phyloP scores from a whole-genome alignment of 2,329 filamentous ascomycete genomes.

The Fusarium avenaceum region DNA sequence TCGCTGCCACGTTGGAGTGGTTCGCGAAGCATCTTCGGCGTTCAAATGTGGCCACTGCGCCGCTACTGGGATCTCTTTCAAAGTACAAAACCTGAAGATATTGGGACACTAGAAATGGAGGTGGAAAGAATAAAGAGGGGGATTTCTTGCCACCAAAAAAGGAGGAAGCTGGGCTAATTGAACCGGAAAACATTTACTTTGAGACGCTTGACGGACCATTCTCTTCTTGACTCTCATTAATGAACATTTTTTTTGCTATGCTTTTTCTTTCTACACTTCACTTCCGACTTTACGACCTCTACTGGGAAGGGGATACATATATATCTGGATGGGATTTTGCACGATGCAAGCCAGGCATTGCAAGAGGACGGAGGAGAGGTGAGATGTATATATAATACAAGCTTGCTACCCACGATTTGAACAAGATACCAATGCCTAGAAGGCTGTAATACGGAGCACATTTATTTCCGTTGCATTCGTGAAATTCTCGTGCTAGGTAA shows the following conservation, averaged over 20 bases:
- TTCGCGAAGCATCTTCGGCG: slow-evolving; percentile 48
- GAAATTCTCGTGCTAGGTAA: neutral
- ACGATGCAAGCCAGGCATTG: slow-evolving; percentile 7
- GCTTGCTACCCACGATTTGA: slow-evolving; percentile 38
- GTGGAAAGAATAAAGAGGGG: slow-evolving; percentile 28
- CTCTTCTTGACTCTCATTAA: slow-evolving; percentile 44
- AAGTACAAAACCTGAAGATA: slow-evolving; percentile 35
- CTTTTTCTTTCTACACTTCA: slow-evolving; percentile 13
- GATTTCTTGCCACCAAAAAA: slow-evolving; percentile 17
- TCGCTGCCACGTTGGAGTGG: slow-evolving; percentile 29
- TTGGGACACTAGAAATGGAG: slow-evolving; percentile 30
- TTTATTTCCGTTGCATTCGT: neutral
- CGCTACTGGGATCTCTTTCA: slow-evolving; percentile 44
- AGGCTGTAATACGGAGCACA: slow-evolving; percentile 17
- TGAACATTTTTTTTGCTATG: slow-evolving; percentile 24
- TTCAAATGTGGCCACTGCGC: slow-evolving; percentile 45
- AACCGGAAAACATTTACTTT: slow-evolving; percentile 29
- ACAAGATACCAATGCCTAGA: slow-evolving; percentile 39
- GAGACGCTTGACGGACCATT: slow-evolving; percentile 41
- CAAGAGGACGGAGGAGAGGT: slow-evolving; percentile 3
- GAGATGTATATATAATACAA: slow-evolving; percentile 43
- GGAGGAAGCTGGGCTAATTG: slow-evolving; percentile 35
- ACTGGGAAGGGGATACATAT: slow-evolving; percentile 29
- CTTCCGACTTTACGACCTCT: slow-evolving; percentile 36
- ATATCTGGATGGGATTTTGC: slow-evolving; percentile 27